Percentiles rank a stretch among this genome's conserved stretches.
These are phyloP conservation scores for Pleurotus pulmonarius DNA, from an alignment of 768 basidiomycete species.

Conservation along the genomic window DNA sequence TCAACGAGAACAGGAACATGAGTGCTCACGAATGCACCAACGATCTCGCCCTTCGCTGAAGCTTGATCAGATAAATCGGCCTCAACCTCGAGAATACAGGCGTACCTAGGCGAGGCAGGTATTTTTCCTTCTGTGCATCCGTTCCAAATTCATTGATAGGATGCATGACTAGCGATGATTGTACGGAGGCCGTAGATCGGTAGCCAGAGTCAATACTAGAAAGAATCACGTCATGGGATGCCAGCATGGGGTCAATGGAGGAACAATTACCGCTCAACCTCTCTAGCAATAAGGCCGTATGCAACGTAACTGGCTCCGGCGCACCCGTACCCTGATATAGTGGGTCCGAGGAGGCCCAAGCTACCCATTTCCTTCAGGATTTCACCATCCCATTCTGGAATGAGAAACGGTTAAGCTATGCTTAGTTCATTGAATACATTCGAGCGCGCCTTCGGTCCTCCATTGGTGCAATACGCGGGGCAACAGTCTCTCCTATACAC, in stretches of 20 bases:
- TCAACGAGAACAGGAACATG: not conserved
- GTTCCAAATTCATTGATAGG: conserved; percentile 87
- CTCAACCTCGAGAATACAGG: not conserved
- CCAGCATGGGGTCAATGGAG: not conserved
- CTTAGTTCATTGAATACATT: not conserved
- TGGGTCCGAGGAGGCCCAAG: conserved; percentile 87
- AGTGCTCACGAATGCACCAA: conserved; percentile 88
- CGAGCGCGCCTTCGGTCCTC: conserved; percentile 72
- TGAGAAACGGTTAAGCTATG: not conserved
- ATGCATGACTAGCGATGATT: conserved; percentile 96
- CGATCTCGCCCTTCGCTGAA: conserved; percentile 75
- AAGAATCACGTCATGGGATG: not conserved
- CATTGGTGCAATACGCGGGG: conserved; percentile 90
- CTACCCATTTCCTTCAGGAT: conserved; percentile 91
- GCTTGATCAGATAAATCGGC: not conserved
- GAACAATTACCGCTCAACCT: conserved; percentile 73
- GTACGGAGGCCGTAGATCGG: conserved; percentile 91
- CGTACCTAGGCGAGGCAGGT: conserved; percentile 77
- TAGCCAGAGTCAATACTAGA: conserved; percentile 92
- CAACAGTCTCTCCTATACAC: conserved; percentile 66
- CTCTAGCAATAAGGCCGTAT: conserved; percentile 90
- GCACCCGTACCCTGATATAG: conserved; percentile 91
- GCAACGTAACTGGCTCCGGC: conserved; percentile 90
- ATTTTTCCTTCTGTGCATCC: conserved; percentile 87
- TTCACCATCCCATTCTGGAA: conserved; percentile 67